Conservation (phyloP, 768 basidiomycete genomes). For the Pulveroboletus sp. region DNA sequence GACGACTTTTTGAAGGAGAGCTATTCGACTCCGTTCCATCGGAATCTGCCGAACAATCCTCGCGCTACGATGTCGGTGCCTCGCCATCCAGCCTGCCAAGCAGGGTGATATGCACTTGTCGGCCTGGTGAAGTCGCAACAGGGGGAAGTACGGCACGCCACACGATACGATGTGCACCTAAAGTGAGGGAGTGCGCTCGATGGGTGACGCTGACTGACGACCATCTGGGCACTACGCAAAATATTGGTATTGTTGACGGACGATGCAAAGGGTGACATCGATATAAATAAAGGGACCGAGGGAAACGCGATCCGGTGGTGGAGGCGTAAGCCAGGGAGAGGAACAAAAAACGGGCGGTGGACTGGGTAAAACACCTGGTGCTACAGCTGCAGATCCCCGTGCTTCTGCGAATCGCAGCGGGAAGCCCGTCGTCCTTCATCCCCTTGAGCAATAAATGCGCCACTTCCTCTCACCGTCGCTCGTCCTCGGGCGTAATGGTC, state of each 20-base stretch:
- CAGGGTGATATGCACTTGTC: too few species aligned
- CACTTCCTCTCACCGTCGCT: constrained; percentile 46
- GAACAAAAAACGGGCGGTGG: constrained; percentile 61
- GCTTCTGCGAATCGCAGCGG: constrained; percentile 48
- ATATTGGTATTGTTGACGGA: constrained; percentile 44
- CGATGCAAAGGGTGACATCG: constrained; percentile 40
- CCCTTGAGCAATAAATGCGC: constrained; percentile 62
- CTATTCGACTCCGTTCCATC: too few species aligned
- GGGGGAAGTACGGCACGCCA: constrained; percentile 20
- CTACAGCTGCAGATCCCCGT: background rate
- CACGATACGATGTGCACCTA: constrained; percentile 27
- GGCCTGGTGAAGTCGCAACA: too few species aligned
- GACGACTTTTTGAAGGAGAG: too few species aligned
- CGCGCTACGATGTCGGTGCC: too few species aligned
- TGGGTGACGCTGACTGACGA: constrained; percentile 45
- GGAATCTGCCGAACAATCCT: too few species aligned
- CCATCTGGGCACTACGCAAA: constrained; percentile 38
- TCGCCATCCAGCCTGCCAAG: too few species aligned
- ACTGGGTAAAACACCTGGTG: constrained; percentile 32
- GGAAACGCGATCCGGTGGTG: constrained; percentile 45
- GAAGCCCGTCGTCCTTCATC: constrained; percentile 67
- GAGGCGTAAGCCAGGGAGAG: constrained; percentile 44
- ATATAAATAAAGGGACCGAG: constrained; percentile 38
- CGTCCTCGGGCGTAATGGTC: constrained; percentile 20
- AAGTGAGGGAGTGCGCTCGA: constrained; percentile 43